Evolutionary conservation across 129 eudicot species (phyloP).

Genomic region (Pseudognaphalium luteoalbum): DNA sequence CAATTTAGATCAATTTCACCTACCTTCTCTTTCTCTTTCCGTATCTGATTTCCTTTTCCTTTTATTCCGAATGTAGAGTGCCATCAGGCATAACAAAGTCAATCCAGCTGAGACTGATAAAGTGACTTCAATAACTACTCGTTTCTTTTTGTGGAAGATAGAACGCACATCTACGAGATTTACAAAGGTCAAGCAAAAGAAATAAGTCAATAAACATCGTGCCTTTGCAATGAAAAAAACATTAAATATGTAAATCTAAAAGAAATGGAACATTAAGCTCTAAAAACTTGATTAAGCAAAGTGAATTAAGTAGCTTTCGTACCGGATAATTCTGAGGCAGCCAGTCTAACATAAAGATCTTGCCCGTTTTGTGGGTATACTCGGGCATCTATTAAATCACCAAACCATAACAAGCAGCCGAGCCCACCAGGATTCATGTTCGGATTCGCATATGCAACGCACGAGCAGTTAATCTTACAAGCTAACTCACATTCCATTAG

Average conservation of each 20-base stretch:
- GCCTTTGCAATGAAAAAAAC: not conserved
- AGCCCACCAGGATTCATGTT: constrained; percentile 18
- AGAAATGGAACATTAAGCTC: not conserved
- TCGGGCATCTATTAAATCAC: constrained; percentile 30
- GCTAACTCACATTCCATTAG: not conserved
- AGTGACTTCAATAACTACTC: not conserved
- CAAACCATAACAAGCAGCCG: constrained; percentile 48
- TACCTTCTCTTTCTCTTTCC: constrained; percentile 10
- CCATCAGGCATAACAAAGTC: constrained; percentile 12
- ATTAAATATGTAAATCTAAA: no score
- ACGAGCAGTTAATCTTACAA: not conserved
- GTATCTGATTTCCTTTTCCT: constrained; percentile 19
- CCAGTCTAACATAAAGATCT: constrained; percentile 29
- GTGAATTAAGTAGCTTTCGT: not conserved
- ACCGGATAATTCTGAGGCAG: constrained; percentile 30
- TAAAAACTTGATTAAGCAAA: not conserved
- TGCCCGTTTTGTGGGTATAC: constrained; percentile 17
- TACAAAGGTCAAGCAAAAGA: not conserved
- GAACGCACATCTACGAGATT: not conserved
- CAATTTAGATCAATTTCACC: not conserved
- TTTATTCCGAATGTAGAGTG: constrained; percentile 6
- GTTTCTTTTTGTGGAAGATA: not conserved
- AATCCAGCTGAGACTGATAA: not conserved
- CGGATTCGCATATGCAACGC: not conserved
- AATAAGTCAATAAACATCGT: not conserved